phyloP scores from a whole-genome alignment of 768 basidiomycete genomes.

The Pisolithus marmoratus region DNA sequence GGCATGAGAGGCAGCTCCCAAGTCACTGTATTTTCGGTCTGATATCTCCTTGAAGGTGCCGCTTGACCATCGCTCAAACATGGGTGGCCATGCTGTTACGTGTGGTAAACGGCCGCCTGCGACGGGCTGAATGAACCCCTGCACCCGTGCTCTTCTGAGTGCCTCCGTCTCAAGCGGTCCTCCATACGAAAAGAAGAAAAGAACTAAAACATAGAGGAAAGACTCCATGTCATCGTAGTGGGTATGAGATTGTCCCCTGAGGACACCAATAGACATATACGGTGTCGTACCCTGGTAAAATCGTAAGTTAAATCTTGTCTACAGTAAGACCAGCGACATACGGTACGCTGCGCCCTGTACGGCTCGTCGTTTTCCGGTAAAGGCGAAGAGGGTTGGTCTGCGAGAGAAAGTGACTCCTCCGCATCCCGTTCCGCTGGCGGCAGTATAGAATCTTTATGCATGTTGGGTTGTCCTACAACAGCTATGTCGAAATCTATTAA shows the following conservation, averaged over 20 bases:
- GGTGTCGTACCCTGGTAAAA: slow-evolving; percentile 4
- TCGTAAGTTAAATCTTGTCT: background rate
- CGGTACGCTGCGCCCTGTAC: background rate
- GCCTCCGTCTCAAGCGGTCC: background rate
- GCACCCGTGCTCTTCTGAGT: background rate
- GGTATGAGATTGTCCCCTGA: slow-evolving; percentile 1
- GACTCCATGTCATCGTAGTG: slow-evolving; percentile 12
- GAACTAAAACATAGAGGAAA: slow-evolving; percentile 10
- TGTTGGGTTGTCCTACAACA: too few species aligned
- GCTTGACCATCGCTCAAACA: background rate
- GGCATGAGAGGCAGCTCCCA: too few species aligned
- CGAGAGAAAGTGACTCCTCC: too few species aligned
- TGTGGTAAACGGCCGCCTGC: slow-evolving; percentile 1
- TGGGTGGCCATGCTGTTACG: slow-evolving; percentile 2
- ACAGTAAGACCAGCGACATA: background rate
- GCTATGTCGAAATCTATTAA: too few species aligned
- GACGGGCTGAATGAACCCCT: background rate
- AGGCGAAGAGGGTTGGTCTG: too few species aligned
- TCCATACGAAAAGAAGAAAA: slow-evolving; percentile 11
- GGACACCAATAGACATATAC: slow-evolving; percentile 10
- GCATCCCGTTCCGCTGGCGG: too few species aligned
- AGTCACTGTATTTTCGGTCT: too few species aligned
- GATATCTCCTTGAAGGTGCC: too few species aligned
- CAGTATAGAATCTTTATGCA: too few species aligned
- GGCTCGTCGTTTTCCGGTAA: too few species aligned